phyloP scores from a whole-genome alignment of 495 filamentous ascomycete genomes.

The Daldinia bambusicola region DNA sequence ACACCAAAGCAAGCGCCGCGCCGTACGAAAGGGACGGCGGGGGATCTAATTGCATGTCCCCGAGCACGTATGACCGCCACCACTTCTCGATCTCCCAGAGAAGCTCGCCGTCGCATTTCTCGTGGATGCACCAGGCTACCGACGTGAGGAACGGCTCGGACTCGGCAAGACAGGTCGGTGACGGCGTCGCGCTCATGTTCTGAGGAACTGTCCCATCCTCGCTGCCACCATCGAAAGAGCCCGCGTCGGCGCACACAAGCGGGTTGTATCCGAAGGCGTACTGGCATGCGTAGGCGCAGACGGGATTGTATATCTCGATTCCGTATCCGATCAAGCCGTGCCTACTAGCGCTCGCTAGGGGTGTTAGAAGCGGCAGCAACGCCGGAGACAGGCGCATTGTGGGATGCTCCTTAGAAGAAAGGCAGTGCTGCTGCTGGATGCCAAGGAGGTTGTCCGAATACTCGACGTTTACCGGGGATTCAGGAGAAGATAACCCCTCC shows the following conservation, averaged over 20 bases:
- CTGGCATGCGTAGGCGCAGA: conserved; percentile 18
- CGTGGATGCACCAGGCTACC: conserved; percentile 34
- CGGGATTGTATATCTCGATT: conserved; percentile 16
- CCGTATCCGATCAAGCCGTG: conserved; percentile 19
- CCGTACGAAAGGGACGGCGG: conserved; percentile 18
- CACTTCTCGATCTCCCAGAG: conserved; percentile 25
- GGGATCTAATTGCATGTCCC: conserved; percentile 13
- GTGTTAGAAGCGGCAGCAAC: not conserved
- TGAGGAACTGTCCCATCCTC: not conserved
- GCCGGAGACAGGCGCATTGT: not conserved
- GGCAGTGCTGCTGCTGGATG: not conserved
- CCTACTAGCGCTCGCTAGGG: conserved; percentile 6
- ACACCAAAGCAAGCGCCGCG: conserved; percentile 13
- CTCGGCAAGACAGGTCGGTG: conserved; percentile 21
- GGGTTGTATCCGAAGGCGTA: conserved; percentile 6
- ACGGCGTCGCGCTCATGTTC: conserved; percentile 19
- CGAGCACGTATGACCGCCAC: conserved; percentile 30
- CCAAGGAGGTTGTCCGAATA: not conserved
- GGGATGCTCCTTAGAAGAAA: not conserved
- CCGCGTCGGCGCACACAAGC: conserved; percentile 7
- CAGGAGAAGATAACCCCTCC: not conserved
- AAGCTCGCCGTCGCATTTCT: conserved; percentile 6
- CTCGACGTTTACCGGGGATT: no score
- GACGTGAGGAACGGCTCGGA: conserved; percentile 27
- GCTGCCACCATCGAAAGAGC: not conserved